phyloP scores from a whole-genome alignment of 1,139 yeast genomes.

The Pichia sp. region DNA sequence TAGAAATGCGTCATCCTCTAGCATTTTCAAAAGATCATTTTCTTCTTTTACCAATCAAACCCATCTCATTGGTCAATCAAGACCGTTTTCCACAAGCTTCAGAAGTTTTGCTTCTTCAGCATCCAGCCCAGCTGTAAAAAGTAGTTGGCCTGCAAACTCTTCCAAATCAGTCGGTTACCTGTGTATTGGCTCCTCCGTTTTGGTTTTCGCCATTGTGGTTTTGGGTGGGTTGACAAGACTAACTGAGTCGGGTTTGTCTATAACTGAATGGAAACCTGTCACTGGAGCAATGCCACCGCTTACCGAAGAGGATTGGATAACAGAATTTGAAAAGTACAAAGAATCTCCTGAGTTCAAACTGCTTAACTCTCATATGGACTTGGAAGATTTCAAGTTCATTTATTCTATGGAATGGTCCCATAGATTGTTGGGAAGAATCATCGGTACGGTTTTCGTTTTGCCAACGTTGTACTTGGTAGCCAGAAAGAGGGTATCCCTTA shows the following conservation, averaged over 20 bases:
- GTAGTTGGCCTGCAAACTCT: constrained; percentile 36
- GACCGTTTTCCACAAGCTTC: constrained; percentile 10
- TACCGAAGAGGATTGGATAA: constrained; percentile 75
- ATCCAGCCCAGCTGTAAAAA: constrained; percentile 3
- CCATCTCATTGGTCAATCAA: constrained; percentile 7
- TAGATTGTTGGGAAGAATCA: constrained; percentile 83
- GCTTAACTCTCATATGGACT: constrained; percentile 81
- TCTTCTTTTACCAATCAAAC: background rate
- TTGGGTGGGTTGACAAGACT: constrained; percentile 93
- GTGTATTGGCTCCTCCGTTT: constrained; percentile 83
- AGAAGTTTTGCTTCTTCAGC: background rate
- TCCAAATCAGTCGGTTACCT: constrained; percentile 72
- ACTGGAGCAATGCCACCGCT: constrained; percentile 93
- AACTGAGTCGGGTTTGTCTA: constrained; percentile 92
- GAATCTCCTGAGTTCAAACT: constrained; percentile 88
- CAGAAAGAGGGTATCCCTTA: constrained; percentile 60
- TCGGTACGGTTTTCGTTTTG: constrained; percentile 74
- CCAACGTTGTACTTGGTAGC: constrained; percentile 84
- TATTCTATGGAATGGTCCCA: constrained; percentile 98
- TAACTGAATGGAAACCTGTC: constrained; percentile 98
- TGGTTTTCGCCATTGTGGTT: constrained; percentile 94
- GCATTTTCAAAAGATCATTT: background rate
- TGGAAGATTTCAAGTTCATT: constrained; percentile 93
- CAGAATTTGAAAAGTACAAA: constrained; percentile 75
- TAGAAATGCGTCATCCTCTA: background rate